These are phyloP conservation scores for Begonia peltatifolia DNA, from an alignment of 306 rosid genomes.

Conservation along the genomic window DNA sequence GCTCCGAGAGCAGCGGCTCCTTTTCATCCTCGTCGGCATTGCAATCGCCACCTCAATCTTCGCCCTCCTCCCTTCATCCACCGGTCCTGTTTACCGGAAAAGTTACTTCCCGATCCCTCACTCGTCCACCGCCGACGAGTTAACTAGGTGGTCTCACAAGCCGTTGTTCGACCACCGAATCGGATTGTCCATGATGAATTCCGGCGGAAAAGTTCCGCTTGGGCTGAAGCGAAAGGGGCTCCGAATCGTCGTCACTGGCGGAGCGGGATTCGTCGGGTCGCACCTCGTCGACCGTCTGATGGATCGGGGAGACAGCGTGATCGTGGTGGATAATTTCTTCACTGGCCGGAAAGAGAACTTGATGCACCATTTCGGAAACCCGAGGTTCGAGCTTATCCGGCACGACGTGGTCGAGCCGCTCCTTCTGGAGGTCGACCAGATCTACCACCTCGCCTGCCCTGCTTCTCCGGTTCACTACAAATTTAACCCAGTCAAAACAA, in stretches of 20 bases:
- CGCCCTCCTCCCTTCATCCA: conserved; percentile 28
- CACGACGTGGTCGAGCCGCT: conserved; percentile 91
- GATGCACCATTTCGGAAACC: conserved; percentile 60
- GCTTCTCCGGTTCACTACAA: conserved; percentile 95
- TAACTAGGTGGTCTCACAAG: neutral
- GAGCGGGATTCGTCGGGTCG: conserved; percentile 95
- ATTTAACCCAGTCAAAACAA: conserved; percentile 91
- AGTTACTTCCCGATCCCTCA: conserved; percentile 15
- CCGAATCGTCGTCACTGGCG: conserved; percentile 77
- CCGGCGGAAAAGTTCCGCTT: conserved; percentile 34
- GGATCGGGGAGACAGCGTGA: conserved; percentile 64
- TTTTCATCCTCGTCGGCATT: neutral
- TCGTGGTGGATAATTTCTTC: conserved; percentile 75
- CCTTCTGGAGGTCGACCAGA: conserved; percentile 84
- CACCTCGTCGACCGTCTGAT: conserved; percentile 88
- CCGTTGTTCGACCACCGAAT: neutral
- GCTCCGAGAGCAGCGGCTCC: conserved; percentile 52
- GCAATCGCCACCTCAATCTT: neutral
- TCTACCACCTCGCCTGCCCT: conserved; percentile 91
- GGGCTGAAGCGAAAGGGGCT: conserved; percentile 22
- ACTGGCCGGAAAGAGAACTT: conserved; percentile 74
- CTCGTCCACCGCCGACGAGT: neutral
- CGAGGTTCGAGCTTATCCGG: conserved; percentile 72
- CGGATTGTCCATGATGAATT: conserved; percentile 19
- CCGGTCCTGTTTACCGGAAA: conserved; percentile 1